These are phyloP conservation scores for Aeminium ludgeri DNA, from an alignment of 495 filamentous ascomycete species.

Conservation along the genomic window DNA sequence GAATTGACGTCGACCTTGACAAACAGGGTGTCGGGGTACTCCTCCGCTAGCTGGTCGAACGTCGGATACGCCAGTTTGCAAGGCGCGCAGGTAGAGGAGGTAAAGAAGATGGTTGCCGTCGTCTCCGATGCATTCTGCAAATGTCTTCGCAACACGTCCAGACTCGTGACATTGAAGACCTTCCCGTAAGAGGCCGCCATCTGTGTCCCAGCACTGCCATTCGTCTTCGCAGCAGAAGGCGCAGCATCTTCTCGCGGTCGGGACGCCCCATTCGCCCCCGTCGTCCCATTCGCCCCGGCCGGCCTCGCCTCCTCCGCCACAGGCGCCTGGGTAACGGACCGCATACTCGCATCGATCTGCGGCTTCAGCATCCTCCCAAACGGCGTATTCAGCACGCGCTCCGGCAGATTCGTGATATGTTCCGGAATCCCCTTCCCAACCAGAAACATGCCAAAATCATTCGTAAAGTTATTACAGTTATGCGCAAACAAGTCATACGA, in stretches of 20 bases:
- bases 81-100: constrained; percentile 68
- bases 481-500: constrained; percentile 80
- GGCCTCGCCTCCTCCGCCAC: constrained; percentile 13
- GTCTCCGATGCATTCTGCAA: constrained; percentile 41
- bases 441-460: constrained; percentile 81
- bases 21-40: constrained; percentile 48
- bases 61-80: constrained; percentile 72
- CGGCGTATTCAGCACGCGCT: constrained; percentile 72
- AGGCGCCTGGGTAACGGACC: constrained; percentile 39
- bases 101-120: constrained; percentile 84
- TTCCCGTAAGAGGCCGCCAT: constrained; percentile 14
- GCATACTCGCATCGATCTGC: constrained; percentile 58
- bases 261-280: not conserved
- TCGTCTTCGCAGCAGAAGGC: no score
- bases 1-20: constrained; percentile 69
- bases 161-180: constrained; percentile 36
- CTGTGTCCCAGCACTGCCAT: no score
- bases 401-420: constrained; percentile 76
- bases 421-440: constrained; percentile 77
- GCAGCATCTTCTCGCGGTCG: not conserved
- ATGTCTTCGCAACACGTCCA: constrained; percentile 42
- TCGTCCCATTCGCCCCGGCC: not conserved
- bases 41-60: constrained; percentile 68
- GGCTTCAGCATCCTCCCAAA: constrained; percentile 83
- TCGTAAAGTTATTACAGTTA: constrained; percentile 88